Base-by-base conservation (phyloP, 2,329 filamentous ascomycete genomes). In the Clathrospora elynae region DNA sequence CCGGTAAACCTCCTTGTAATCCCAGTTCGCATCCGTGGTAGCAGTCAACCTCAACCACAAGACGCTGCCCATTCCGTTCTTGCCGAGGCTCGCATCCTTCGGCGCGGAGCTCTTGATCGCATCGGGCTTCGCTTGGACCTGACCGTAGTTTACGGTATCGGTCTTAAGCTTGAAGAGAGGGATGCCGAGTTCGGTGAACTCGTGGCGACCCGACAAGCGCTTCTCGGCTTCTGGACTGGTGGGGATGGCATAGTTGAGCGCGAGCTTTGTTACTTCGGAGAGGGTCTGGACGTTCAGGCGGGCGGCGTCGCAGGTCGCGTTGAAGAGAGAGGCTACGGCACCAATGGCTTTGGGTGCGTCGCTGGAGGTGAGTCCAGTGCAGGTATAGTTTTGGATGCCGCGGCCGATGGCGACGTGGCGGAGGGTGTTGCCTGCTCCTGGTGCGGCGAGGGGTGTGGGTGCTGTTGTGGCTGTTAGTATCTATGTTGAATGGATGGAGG, bases 321-420 rank as follows among this genome's bases (percentile, higher is more conserved):
- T 90, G 83, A 88, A 96, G 59, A 97, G 87, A 1, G 82, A 85
- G 40, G 92, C 92, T 0, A 89, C 66, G 39, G 92, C 92, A 51
- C 92, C 92, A 35, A 77, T 71, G 12, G 84, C 77, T 7, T 75
- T 76, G 10, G 92, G 91, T 0, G 73, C 73, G 0, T 82, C 79
- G 3, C 79, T 80, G 2, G 80, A 66, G 57, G 86, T 80, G 43
- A 55, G 47, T 3, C 67, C 73, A 45, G 81, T 76, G 77, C 92
- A 96, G 36, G 89, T 95, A 77, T 96, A 97, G 79, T 96, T 96
- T 74, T 96, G 85, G 6, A 88, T 93, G 47, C 92, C 92, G 30
- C 89, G 85, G 61, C 92, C 92, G 50, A 96, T 77, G 64, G 87
- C 88, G 40, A 96, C 86, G 71, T 95, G 88, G 64, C 82, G 80